Base-by-base conservation (phyloP, 306 rosid genomes). In the Cicer judaicum region DNA sequence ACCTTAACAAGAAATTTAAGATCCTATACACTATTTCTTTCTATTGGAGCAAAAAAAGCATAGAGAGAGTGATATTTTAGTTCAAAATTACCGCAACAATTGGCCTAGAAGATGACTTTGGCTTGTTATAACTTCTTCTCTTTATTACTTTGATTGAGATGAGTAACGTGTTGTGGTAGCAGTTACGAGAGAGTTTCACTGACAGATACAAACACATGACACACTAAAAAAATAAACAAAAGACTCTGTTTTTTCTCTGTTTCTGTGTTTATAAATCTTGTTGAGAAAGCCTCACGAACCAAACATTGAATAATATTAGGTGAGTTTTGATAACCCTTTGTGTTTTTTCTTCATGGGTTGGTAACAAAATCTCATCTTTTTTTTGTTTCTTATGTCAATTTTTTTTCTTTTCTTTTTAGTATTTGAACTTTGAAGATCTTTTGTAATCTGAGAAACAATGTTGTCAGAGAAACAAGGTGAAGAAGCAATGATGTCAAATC, bases 391-490 rank as follows among this genome's bases (percentile, higher is more conserved):
- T 19, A 53, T 36, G 21, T 60, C 10, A 60, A 36, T 12, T 34
- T 60, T 42, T 36, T 56, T 41, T 43, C 61, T 13, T 5, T 24
- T 67, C 53, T 46, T 42, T 7, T 16, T 21, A 24, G 1, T 29
- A 13, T 7, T 8, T 70, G 19, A 24, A 68, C 16, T 55, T 78
- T 84, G 36, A 50, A 83, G 95, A 79, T 70, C 77, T 49, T 74
- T 74, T 64, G 48, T 69, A 43, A 16, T 54, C 72, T 71, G n/a
- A 44, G 47, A 80, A 61, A 61, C 64, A 88, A 93, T 91, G 98
- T 67, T 56, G 54, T 72, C 84, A 11, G 84, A 85, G 83, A 90
- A 87, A 74, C 91, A 89, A 78, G 85, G 83, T 60, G 98, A 93
- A 80, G 95, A 89, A 54, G 88, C 82, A 70, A 88, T 85, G 76